Conservation (phyloP, 208 protist genomes). For the Kentomonas sorsogonicus region DNA sequence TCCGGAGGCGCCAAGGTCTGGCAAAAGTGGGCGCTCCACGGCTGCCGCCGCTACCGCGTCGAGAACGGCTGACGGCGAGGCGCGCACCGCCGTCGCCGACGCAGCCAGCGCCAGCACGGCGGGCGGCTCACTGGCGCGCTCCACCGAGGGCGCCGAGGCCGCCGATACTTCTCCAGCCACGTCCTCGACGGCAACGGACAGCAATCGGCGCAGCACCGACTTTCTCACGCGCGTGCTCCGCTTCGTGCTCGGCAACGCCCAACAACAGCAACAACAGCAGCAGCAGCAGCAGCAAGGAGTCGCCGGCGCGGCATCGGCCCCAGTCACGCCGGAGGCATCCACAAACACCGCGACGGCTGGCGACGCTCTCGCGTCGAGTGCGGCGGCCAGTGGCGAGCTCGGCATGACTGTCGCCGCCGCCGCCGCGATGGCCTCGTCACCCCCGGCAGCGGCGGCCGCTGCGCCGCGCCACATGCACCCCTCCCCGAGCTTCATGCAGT, state of each 20-base stretch:
- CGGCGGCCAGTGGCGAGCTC: background rate
- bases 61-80: too few species aligned
- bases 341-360: background rate
- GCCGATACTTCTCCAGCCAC: slow-evolving; percentile 2
- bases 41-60: background rate
- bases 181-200: background rate
- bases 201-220: background rate
- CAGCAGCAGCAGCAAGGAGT: background rate
- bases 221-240: too few species aligned
- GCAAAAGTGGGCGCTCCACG: background rate
- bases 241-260: too few species aligned
- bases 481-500: slow-evolving; percentile 15
- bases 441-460: background rate
- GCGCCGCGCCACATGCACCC: slow-evolving; percentile 9
- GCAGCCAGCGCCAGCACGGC: background rate
- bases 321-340: background rate
- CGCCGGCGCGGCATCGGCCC: too few species aligned
- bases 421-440: background rate
- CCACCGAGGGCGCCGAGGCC: background rate
- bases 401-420: background rate
- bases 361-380: background rate
- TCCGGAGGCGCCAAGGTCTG: background rate
- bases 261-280: background rate
- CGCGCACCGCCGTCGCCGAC: too few species aligned
- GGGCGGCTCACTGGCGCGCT: background rate